Percentiles rank a stretch among this genome's conserved stretches.
Conservation (phyloP, 106 monocot species). For the Dendrobium chrysotoxum region DNA sequence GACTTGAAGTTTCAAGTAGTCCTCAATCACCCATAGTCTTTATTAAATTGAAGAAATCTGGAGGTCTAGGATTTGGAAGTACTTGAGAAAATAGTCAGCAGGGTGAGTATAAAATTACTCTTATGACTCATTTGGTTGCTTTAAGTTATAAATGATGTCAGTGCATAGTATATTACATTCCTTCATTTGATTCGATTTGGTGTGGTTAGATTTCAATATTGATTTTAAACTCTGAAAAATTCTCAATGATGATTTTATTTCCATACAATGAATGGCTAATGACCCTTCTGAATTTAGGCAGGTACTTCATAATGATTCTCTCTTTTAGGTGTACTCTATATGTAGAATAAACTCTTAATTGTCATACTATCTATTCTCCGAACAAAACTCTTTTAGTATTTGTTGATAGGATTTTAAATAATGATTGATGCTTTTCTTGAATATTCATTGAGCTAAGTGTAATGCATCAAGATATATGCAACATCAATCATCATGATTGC, state of each 20-base stretch:
- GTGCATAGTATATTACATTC: not conserved
- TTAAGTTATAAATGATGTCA: not conserved
- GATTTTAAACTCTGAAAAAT: not conserved
- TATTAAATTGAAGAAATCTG: conserved; percentile 11
- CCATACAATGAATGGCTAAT: not conserved
- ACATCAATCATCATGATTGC: too few species aligned
- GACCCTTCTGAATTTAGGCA: not conserved
- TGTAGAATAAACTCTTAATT: not conserved
- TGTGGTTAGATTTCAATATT: not conserved
- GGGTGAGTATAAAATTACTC: conserved; percentile 7
- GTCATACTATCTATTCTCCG: not conserved
- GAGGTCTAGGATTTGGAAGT: conserved; percentile 17
- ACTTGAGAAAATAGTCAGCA: conserved; percentile 20
- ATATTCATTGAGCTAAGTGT: too few species aligned
- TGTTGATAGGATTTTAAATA: not conserved
- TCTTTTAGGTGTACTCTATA: not conserved
- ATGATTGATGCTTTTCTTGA: not conserved
- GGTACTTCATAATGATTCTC: conserved; percentile 40
- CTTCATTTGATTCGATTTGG: not conserved
- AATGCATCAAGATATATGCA: too few species aligned
- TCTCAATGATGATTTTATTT: too few species aligned
- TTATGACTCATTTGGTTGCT: not conserved
- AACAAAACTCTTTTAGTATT: not conserved
- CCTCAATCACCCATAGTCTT: conserved; percentile 20
- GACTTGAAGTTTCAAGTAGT: conserved; percentile 16